Evolutionary conservation across 129 eudicot species (phyloP).

Genomic region (Centella asiatica): DNA sequence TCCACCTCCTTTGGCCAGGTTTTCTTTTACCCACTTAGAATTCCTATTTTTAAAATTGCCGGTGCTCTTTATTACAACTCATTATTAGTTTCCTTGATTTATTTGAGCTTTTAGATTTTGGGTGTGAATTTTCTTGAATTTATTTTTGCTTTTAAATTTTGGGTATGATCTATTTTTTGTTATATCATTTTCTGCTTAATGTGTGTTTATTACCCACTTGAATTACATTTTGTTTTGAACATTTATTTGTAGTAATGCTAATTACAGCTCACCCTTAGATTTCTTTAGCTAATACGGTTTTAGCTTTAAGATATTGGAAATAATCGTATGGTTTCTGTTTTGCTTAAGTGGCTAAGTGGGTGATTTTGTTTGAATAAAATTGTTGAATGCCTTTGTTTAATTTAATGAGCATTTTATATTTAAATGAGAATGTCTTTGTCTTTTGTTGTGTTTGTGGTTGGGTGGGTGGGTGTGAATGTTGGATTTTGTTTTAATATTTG

Average conservation of each 20-base stretch:
- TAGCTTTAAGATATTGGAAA: too few species aligned
- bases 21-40: not conserved
- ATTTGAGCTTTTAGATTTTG: not conserved
- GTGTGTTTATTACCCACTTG: too few species aligned
- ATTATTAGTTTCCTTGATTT: not conserved
- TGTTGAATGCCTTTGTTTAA: too few species aligned
- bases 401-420: not conserved
- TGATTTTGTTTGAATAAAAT: too few species aligned
- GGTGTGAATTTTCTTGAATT: not conserved
- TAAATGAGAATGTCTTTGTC: not conserved
- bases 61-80: conserved; percentile 3
- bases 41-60: not conserved
- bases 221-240: too few species aligned
- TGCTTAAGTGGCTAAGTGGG: too few species aligned
- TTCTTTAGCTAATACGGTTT: too few species aligned
- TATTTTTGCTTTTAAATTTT: not conserved
- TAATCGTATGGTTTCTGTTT: not conserved
- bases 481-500: not conserved
- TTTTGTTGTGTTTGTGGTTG: not conserved
- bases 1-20: conserved; percentile 68
- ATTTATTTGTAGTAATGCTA: too few species aligned
- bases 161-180: not conserved
- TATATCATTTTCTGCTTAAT: not conserved
- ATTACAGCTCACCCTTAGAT: too few species aligned
- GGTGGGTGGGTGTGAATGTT: not conserved